Conservation (phyloP, 2,329 filamentous ascomycete genomes). For the Hypoxylon sp. region DNA sequence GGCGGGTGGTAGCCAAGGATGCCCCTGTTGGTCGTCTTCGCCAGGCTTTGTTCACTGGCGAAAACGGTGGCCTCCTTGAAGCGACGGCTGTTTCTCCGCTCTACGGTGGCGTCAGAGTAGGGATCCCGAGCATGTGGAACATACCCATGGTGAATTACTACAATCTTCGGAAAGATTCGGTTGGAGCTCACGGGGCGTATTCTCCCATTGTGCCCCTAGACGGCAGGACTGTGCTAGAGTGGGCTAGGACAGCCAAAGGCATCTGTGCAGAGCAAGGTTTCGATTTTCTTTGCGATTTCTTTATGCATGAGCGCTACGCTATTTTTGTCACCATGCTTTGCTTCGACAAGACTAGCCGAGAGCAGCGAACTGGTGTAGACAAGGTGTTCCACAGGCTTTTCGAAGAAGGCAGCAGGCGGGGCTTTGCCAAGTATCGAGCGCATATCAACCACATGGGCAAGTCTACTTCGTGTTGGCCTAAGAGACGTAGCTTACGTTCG, state of each 20-base stretch:
- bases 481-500: constrained; percentile 6
- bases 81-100: constrained; percentile 54
- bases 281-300: constrained; percentile 64
- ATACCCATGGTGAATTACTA: constrained; percentile 58
- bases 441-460: constrained; percentile 60
- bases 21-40: constrained; percentile 58
- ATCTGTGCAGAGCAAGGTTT: constrained; percentile 61
- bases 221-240: constrained; percentile 59
- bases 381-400: constrained; percentile 56
- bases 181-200: constrained; percentile 58
- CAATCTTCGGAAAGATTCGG: constrained; percentile 50
- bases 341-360: constrained; percentile 61
- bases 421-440: constrained; percentile 58
- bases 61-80: constrained; percentile 58
- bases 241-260: constrained; percentile 59
- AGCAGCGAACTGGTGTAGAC: constrained; percentile 57
- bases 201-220: constrained; percentile 57
- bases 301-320: constrained; percentile 64
- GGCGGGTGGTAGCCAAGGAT: constrained; percentile 54
- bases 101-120: constrained; percentile 57
- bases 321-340: constrained; percentile 65
- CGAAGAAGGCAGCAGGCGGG: constrained; percentile 54
- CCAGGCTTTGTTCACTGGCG: constrained; percentile 58
- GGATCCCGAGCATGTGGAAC: constrained; percentile 57
- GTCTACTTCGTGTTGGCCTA: constrained; percentile 18